These are phyloP conservation scores for Lactarius tabidus DNA, from an alignment of 768 basidiomycete species.

Conservation along the genomic window DNA sequence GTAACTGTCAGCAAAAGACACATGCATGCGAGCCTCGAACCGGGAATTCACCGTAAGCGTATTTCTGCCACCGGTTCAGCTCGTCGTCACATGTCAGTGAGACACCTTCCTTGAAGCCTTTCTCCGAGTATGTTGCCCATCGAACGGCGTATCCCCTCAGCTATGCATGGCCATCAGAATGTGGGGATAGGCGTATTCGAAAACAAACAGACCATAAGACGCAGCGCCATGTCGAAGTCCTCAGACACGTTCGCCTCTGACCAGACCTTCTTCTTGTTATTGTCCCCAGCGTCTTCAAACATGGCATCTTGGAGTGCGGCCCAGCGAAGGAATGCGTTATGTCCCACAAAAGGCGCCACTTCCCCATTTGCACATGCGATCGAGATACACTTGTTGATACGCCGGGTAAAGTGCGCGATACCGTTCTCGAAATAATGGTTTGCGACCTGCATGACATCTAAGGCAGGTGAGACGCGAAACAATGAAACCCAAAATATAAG, in stretches of 20 bases:
- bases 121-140: slow-evolving; percentile 82
- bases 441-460: slow-evolving; percentile 87
- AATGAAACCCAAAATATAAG: neutral
- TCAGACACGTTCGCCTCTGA: slow-evolving; percentile 79
- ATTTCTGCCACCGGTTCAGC: slow-evolving; percentile 90
- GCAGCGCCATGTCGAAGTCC: slow-evolving; percentile 78
- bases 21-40: neutral
- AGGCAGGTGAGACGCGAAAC: neutral
- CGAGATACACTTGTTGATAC: slow-evolving; percentile 81
- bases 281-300: slow-evolving; percentile 65
- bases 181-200: neutral
- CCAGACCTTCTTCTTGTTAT: slow-evolving; percentile 65
- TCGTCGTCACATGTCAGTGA: slow-evolving; percentile 88
- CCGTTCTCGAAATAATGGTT: slow-evolving; percentile 90
- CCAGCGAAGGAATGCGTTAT: slow-evolving; percentile 90
- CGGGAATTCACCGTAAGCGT: slow-evolving; percentile 55
- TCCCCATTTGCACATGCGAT: slow-evolving; percentile 80
- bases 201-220: slow-evolving; percentile 41
- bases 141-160: slow-evolving; percentile 68
- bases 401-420: slow-evolving; percentile 81
- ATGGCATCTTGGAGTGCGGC: slow-evolving; percentile 83
- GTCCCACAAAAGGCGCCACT: slow-evolving; percentile 79
- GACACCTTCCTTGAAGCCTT: slow-evolving; percentile 90
- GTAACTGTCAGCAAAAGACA: neutral
- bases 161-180: slow-evolving; percentile 21